Evolutionary conservation across 768 basidiomycete genomes (phyloP).

Genomic region (Chalciporus chontae): DNA sequence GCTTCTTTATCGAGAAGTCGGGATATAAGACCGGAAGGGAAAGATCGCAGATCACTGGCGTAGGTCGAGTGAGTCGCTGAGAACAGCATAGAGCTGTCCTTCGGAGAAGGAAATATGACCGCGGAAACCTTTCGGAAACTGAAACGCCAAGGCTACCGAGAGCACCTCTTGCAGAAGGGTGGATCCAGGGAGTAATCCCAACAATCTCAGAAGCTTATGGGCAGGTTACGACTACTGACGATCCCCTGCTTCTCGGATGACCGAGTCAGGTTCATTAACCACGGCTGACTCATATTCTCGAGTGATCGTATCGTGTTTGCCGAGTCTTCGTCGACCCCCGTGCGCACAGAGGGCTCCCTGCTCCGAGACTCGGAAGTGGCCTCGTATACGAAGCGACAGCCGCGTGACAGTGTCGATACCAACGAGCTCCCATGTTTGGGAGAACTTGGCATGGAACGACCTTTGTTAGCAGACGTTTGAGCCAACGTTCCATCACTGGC

Average conservation of each 20-base stretch:
- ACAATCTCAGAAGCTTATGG: not conserved
- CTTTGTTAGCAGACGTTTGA: not conserved
- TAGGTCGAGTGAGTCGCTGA: not conserved
- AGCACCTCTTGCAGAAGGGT: constrained; percentile 46
- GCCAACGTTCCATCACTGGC: no score
- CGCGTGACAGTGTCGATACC: constrained; percentile 11
- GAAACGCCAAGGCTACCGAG: constrained; percentile 37
- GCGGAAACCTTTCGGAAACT: constrained; percentile 27
- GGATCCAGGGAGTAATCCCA: constrained; percentile 38
- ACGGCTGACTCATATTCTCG: not conserved
- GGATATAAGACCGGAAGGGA: constrained; percentile 25
- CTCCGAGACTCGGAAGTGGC: constrained; percentile 6
- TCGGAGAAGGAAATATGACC: constrained; percentile 14
- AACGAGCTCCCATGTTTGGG: constrained; percentile 8
- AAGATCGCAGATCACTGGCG: not conserved
- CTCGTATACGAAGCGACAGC: constrained; percentile 14
- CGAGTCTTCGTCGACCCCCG: not conserved
- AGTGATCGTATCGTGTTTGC: not conserved
- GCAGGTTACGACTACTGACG: not conserved
- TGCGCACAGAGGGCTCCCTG: constrained; percentile 1
- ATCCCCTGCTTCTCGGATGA: not conserved
- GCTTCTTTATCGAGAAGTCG: constrained; percentile 38
- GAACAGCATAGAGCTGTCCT: constrained; percentile 5
- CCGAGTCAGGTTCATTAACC: no score
- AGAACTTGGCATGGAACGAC: not conserved